Percentiles rank a stretch among this genome's conserved stretches.
phyloP scores from a whole-genome alignment of 2,329 filamentous ascomycete genomes.

The Scedosporium dehoogii region DNA sequence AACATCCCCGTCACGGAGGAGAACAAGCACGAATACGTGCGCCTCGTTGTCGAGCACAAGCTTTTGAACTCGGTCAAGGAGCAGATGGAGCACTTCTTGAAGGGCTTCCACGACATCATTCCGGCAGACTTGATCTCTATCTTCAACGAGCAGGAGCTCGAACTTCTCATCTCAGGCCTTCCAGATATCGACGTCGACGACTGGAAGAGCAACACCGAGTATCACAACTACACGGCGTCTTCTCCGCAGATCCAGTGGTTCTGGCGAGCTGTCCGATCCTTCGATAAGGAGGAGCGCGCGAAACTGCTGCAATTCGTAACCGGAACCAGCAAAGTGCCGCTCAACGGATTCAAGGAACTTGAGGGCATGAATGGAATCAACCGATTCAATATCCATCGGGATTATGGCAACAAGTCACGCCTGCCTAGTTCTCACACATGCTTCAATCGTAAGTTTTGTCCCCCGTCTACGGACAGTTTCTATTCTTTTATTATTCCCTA shows the following conservation, averaged over 20 bases:
- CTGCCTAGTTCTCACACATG: constrained; percentile 95
- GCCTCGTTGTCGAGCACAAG: constrained; percentile 87
- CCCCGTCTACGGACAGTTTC: neutral
- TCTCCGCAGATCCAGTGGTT: constrained; percentile 99
- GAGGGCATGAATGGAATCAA: constrained; percentile 99
- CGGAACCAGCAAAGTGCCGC: constrained; percentile 92
- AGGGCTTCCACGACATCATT: constrained; percentile 97
- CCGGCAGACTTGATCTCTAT: constrained; percentile 89
- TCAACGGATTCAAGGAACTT: constrained; percentile 97
- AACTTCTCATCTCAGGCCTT: constrained; percentile 89
- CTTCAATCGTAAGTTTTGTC: constrained; percentile 80
- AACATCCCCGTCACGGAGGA: constrained; percentile 93
- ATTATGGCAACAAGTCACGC: constrained; percentile 93
- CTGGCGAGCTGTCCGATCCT: constrained; percentile 94
- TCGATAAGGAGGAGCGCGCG: constrained; percentile 96
- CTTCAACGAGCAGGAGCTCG: constrained; percentile 97
- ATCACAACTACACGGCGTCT: constrained; percentile 91
- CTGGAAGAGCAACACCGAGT: constrained; percentile 98
- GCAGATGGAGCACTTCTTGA: constrained; percentile 87
- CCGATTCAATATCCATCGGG: constrained; percentile 96
- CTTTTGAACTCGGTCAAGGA: constrained; percentile 86
- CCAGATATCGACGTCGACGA: constrained; percentile 97
- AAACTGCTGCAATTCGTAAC: constrained; percentile 98
- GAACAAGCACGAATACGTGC: constrained; percentile 97
- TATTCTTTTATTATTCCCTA: neutral